A percentile compares a stretch with the other conserved stretches of the same genome.
These are phyloP conservation scores for Pseudogymnoascus sp. DNA, from an alignment of 2,329 filamentous ascomycete genomes.

Conservation along the genomic window DNA sequence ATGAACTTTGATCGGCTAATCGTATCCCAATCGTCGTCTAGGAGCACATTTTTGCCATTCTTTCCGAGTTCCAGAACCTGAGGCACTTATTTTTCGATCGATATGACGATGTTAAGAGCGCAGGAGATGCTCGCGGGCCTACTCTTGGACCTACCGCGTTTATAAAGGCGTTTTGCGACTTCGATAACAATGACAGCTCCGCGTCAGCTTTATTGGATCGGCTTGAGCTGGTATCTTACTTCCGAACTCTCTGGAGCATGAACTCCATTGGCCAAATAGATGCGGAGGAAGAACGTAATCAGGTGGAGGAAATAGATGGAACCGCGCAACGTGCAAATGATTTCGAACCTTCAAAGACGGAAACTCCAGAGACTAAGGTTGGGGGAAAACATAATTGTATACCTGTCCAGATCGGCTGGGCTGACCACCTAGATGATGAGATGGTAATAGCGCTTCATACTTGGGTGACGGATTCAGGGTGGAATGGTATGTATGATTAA, in stretches of 20 bases:
- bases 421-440: not conserved
- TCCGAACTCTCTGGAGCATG: not conserved
- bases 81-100: not conserved
- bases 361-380: not conserved
- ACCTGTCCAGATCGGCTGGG: not conserved
- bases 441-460: not conserved
- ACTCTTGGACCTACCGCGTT: not conserved
- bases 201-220: not conserved
- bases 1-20: not conserved
- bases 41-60: not conserved
- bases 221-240: not conserved
- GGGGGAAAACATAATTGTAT: not conserved
- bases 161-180: not conserved
- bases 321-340: not conserved
- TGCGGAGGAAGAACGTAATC: not conserved
- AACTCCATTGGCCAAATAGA: not conserved
- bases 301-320: not conserved
- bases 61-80: not conserved
- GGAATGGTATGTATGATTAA: not conserved
- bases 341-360: not conserved
- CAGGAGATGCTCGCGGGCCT: not conserved
- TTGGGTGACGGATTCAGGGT: not conserved
- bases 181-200: not conserved
- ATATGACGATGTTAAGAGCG: not conserved
- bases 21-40: not conserved